Base-by-base conservation (phyloP, 2,329 filamentous ascomycete genomes). In the Tolypocladium ophioglossoides region DNA sequence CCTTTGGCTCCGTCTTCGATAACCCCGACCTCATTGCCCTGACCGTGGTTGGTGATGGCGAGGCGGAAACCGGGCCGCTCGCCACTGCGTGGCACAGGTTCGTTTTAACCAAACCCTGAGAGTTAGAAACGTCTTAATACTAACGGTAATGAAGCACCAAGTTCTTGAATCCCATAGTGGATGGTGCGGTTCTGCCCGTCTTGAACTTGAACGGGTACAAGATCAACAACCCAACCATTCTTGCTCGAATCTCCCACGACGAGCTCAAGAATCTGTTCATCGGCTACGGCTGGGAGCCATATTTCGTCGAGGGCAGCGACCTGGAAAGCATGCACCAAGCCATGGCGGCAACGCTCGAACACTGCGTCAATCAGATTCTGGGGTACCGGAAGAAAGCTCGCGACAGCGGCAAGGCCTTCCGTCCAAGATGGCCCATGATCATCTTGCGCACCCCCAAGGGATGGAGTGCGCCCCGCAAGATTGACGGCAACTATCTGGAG, bases 141-240 rank as follows among this genome's bases (percentile, higher is more conserved):
- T 47, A 20, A 47, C 44, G 16, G 10, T 3, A n/a, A 32, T 5
- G 0, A 11, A 47, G 84, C 70, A 91, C 80, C 64, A 91, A 91
- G 68, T 91, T 90, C 70, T 77, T 91, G 59, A 90, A 91, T 65
- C 87, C 87, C 5, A 85, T 88, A 61, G 85, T 80, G 0, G 87
- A 91, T 62, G 87, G 87, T 34, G 87, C 86, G 39, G 87, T 91
- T 9, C 76, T 91, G 1, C 87, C 87, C 0, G 83, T 91, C 7
- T 77, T 91, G 12, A 86, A 91, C 67, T 75, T 91, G 37, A 91
- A 91, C 62, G 87, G 87, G 49, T 91, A 91, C 78, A 91, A 91
- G 75, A 91, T 91, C 74, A 88, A 89, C 74, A 89, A 89, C 68
- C 86, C 86, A 10, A 91, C 84, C 6, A 65, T 91, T 0, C 78